Base-by-base conservation (phyloP, 768 basidiomycete genomes). In the Tricholoma hemisulphureum region DNA sequence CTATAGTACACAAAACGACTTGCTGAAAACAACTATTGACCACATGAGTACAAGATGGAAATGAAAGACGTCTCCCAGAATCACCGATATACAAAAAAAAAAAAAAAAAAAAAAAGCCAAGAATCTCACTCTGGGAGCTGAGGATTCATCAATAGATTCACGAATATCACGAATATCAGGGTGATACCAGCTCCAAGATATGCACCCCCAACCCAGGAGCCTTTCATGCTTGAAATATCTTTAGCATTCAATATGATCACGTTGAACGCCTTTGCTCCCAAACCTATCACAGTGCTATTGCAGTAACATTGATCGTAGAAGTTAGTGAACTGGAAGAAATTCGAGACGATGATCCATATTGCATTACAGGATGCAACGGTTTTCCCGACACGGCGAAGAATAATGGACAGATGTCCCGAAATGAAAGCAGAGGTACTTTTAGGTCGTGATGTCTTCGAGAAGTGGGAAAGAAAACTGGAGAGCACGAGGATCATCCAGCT, bases 151-250 rank as follows among this genome's bases (percentile, higher is more conserved):
- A 69, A 34, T 13, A 75, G 58, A 50, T 67, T 69, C 1, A 76
- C 65, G 53, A 65, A 63, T 2, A 63, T 61, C 0, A 72, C 62
- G 28, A 72, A 76, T 26, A 67, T 21, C 0, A 49, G 10, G 3
- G 69, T 70, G 55, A 54, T 64, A 1, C 51, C 50, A 31, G 65
- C 58, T 2, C 71, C 69, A 2, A 79, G 63, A 8, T 56, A 61
- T 0, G 75, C 67, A 1, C 70, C 78, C 0, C 76, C 74, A 45
- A 72, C 68, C 77, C 78, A 79, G 11, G 73, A 72, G 0, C 10
- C 28, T 34, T 56, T 67, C 63, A 72, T 72, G 41, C 55, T 29
- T 6, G 35, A 23, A 7, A 74, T 21, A 39, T 76, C 76, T 4
- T 46, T 54, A 1, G 6, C 0, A 3, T 51, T 43, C 2, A 64